Percentiles rank a stretch among this genome's conserved stretches.
Conservation (phyloP, 1,139 yeast genomes). For the Scheffersomyces titani region DNA sequence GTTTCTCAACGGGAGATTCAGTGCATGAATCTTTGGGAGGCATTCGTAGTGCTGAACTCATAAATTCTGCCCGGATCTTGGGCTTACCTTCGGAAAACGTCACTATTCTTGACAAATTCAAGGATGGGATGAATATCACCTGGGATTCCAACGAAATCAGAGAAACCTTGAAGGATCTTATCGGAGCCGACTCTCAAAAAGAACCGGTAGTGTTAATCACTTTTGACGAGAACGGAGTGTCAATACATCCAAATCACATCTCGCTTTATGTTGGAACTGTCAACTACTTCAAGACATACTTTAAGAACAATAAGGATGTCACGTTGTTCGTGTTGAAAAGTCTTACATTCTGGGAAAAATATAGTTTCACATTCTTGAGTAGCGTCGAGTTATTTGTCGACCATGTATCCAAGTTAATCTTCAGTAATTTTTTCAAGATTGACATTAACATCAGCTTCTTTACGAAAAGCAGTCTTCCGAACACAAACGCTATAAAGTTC, state of each 20-base stretch:
- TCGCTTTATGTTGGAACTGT: conserved; percentile 61
- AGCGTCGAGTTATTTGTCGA: conserved; percentile 45
- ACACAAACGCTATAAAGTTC: conserved; percentile 35
- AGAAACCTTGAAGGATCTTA: conserved; percentile 19
- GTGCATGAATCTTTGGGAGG: conserved; percentile 68
- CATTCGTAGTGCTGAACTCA: conserved; percentile 59
- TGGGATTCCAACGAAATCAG: conserved; percentile 62
- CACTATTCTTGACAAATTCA: conserved; percentile 48
- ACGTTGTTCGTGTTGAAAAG: conserved; percentile 43
- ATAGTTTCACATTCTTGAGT: conserved; percentile 51
- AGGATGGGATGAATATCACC: conserved; percentile 69
- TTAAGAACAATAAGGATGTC: conserved; percentile 5
- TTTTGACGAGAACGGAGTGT: conserved; percentile 82
- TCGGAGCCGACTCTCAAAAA: conserved; percentile 16
- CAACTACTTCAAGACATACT: conserved; percentile 25
- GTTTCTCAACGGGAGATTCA: conserved; percentile 75
- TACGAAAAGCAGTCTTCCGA: conserved; percentile 16
- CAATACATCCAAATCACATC: conserved; percentile 83
- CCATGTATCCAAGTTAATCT: conserved; percentile 30
- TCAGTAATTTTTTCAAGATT: conserved; percentile 34
- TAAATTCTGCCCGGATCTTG: conserved; percentile 55
- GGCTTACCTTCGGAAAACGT: conserved; percentile 53
- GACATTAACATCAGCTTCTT: conserved; percentile 46
- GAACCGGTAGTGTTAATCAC: conserved; percentile 57
- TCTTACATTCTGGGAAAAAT: conserved; percentile 51